Conservation (phyloP, 306 rosid species). For the Dalbergia oliveri region DNA sequence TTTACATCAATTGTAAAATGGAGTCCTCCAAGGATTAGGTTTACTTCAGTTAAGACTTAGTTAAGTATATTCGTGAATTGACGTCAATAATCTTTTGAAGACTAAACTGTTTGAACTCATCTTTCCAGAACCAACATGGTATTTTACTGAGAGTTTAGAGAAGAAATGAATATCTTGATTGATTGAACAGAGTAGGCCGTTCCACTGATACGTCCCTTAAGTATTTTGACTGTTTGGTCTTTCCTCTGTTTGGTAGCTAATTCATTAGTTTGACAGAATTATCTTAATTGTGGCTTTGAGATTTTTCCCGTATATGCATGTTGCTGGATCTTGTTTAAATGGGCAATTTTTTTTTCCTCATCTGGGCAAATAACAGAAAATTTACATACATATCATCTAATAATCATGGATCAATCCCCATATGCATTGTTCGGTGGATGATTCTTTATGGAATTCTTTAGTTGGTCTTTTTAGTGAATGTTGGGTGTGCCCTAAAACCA, state of each 20-base stretch:
- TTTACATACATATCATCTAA: background rate
- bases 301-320: constrained; percentile 23
- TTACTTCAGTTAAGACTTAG: background rate
- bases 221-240: constrained; percentile 21
- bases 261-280: constrained; percentile 19
- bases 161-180: constrained; percentile 19
- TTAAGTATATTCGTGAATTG: constrained; percentile 2
- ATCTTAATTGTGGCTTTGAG: constrained; percentile 8
- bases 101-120: constrained; percentile 20
- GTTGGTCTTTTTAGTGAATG: too few relatives aligned
- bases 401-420: too few relatives aligned
- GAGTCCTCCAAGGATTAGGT: constrained; percentile 1
- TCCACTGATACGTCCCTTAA: background rate
- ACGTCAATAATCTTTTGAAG: constrained; percentile 35
- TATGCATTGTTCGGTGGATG: too few relatives aligned
- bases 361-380: background rate
- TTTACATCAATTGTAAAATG: background rate
- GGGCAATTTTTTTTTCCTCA: background rate
- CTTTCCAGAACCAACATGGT: constrained; percentile 4
- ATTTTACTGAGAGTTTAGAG: constrained; percentile 5
- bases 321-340: constrained; percentile 25
- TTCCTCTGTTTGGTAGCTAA: background rate
- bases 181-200: constrained; percentile 17
- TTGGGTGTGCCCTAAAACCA: too few relatives aligned
- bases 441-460: too few relatives aligned